Evolutionary conservation across 2,329 filamentous ascomycete species (phyloP).

Genomic region (Botrytis squamosa): DNA sequence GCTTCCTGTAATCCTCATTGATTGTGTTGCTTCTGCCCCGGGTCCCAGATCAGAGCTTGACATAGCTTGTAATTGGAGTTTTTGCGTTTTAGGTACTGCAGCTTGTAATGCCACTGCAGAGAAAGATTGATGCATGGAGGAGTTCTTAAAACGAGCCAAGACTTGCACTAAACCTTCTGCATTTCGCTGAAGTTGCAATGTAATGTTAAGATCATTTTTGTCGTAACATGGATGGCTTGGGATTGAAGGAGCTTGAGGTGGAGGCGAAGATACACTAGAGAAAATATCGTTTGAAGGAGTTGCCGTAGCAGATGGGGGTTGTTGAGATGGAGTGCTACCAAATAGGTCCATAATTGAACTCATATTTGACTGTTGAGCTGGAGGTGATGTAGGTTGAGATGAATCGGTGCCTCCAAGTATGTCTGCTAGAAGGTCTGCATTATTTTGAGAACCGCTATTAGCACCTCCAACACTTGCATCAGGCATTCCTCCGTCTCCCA

Average conservation of each 20-base stretch:
- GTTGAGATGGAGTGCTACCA: conserved; percentile 47
- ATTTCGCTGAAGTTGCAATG: conserved; percentile 80
- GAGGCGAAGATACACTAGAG: conserved; percentile 50
- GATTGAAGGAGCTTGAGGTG: conserved; percentile 48
- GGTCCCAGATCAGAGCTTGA: conserved; percentile 74
- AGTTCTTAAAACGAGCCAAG: conserved; percentile 80
- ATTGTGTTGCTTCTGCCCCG: conserved; percentile 81
- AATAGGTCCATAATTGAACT: conserved; percentile 92
- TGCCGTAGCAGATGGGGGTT: conserved; percentile 46
- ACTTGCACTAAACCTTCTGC: conserved; percentile 78
- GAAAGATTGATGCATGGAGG: conserved; percentile 61
- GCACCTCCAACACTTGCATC: conserved; percentile 61
- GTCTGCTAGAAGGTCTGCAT: conserved; percentile 84
- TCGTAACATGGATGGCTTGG: conserved; percentile 72
- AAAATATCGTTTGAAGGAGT: conserved; percentile 50
- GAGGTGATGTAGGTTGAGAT: conserved; percentile 48
- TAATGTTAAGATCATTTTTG: conserved; percentile 79
- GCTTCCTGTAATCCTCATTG: conserved; percentile 82
- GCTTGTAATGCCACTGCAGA: conserved; percentile 83
- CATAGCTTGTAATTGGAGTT: conserved; percentile 86
- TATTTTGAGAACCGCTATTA: conserved; percentile 67
- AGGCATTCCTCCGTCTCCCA: conserved; percentile 75
- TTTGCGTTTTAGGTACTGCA: conserved; percentile 94
- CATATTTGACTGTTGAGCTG: conserved; percentile 56
- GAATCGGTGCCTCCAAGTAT: conserved; percentile 76